Evolutionary conservation across 345 rosid genomes (phyloP).

Genomic region (Hibiscus syriacus): DNA sequence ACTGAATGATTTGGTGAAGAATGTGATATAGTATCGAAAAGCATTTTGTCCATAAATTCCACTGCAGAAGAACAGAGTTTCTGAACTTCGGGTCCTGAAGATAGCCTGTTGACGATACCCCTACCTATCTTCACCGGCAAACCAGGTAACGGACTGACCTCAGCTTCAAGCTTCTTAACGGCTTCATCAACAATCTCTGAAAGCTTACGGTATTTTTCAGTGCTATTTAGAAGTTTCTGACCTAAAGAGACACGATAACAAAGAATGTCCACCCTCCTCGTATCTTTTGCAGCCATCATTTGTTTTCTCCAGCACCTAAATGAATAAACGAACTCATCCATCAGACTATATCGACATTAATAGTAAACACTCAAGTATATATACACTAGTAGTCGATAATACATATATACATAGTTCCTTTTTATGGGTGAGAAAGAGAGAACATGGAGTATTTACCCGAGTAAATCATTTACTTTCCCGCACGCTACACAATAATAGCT

Average conservation of each 20-base stretch:
- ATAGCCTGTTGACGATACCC: constrained; percentile 52
- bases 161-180: constrained; percentile 68
- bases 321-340: constrained; percentile 1
- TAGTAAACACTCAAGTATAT: not conserved
- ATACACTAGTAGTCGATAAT: not conserved
- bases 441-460: constrained; percentile 46
- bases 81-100: constrained; percentile 43
- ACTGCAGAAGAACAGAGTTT: constrained; percentile 60
- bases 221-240: constrained; percentile 61
- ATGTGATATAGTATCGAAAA: constrained; percentile 21
- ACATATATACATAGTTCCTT: not conserved
- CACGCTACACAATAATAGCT: constrained; percentile 65
- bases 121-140: constrained; percentile 74
- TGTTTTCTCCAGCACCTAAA: constrained; percentile 88
- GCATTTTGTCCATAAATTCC: constrained; percentile 51
- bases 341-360: not conserved
- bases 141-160: constrained; percentile 80
- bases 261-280: constrained; percentile 76
- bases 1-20: constrained; percentile 13
- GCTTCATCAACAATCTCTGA: constrained; percentile 63
- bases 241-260: constrained; percentile 78
- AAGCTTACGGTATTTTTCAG: constrained; percentile 43
- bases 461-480: constrained; percentile 72
- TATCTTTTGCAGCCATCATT: constrained; percentile 38
- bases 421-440: not conserved